phyloP scores from a whole-genome alignment of 1,139 yeast genomes.

The Williopsis jadinii region DNA sequence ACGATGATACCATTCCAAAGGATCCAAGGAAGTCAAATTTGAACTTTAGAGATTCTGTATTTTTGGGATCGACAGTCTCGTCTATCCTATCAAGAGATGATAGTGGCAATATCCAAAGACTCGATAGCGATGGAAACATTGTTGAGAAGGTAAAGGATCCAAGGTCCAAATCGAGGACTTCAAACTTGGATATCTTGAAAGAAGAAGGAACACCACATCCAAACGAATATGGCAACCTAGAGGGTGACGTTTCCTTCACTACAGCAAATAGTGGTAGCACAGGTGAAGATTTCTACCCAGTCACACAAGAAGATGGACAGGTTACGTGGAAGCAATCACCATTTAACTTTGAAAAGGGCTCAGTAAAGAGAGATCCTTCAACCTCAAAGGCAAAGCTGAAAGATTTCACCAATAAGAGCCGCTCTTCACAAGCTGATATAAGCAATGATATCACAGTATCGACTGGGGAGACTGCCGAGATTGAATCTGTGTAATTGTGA shows the following conservation, averaged over 20 bases:
- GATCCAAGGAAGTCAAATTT: slow-evolving; percentile 34
- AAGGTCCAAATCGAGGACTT: slow-evolving; percentile 16
- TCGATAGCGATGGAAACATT: slow-evolving; percentile 51
- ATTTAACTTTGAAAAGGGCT: slow-evolving; percentile 4
- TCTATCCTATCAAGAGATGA: slow-evolving; percentile 22
- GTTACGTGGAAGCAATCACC: slow-evolving; percentile 15
- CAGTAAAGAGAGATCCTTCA: slow-evolving; percentile 5
- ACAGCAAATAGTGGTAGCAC: slow-evolving; percentile 11
- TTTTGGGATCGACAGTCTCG: slow-evolving; percentile 22
- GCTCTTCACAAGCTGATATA: slow-evolving; percentile 16
- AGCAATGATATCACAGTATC: slow-evolving; percentile 17
- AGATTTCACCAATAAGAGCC: slow-evolving; percentile 18
- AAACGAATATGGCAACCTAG: slow-evolving; percentile 5
- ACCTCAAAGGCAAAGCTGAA: slow-evolving; percentile 19
- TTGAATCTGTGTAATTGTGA: slow-evolving; percentile 14
- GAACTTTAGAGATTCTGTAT: slow-evolving; percentile 35
- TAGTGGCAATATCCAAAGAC: slow-evolving; percentile 40
- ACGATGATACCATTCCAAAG: slow-evolving; percentile 39
- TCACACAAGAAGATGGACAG: slow-evolving; percentile 11
- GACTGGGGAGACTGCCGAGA: slow-evolving; percentile 22
- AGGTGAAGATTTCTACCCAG: slow-evolving; percentile 21
- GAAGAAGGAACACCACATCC: slow-evolving; percentile 16
- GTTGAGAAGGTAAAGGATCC: slow-evolving; percentile 22
- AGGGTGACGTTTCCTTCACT: slow-evolving; percentile 17
- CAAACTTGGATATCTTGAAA: slow-evolving; percentile 18